Conservation (phyloP, 2,329 filamentous ascomycete species). For the Chalara sp. region DNA sequence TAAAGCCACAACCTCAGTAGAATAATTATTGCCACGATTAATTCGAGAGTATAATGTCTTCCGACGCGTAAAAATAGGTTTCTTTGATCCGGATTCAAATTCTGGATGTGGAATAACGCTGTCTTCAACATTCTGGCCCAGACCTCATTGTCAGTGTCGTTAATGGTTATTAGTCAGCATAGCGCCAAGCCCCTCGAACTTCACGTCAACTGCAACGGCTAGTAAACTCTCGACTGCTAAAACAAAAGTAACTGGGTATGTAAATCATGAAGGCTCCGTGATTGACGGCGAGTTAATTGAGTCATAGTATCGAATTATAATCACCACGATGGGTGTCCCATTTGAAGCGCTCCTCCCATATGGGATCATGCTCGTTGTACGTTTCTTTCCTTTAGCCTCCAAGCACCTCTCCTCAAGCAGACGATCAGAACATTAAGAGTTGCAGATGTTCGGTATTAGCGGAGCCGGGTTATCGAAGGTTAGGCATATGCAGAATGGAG, state of each 20-base stretch:
- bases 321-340: slow-evolving; percentile 32
- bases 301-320: slow-evolving; percentile 14
- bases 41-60: slow-evolving; percentile 16
- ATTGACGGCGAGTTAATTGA: slow-evolving; percentile 6
- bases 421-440: slow-evolving; percentile 12
- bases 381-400: slow-evolving; percentile 11
- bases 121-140: slow-evolving; percentile 1
- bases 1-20: slow-evolving; percentile 11
- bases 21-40: slow-evolving; percentile 15
- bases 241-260: slow-evolving; percentile 17
- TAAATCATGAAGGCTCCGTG: background rate
- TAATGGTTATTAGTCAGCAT: no score
- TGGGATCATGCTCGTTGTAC: slow-evolving; percentile 32
- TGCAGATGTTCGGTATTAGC: slow-evolving; percentile 34
- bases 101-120: slow-evolving; percentile 20
- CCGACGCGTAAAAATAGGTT: slow-evolving; percentile 27
- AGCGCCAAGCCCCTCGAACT: no score
- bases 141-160: no score
- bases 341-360: slow-evolving; percentile 36
- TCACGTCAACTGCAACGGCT: no score
- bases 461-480: slow-evolving; percentile 32
- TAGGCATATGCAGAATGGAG: slow-evolving; percentile 31
- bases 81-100: slow-evolving; percentile 17
- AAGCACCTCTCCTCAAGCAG: background rate
- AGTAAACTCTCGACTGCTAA: background rate